Evolutionary conservation across 2,329 filamentous ascomycete genomes (phyloP), one percentile per base, ranked within the genome.

Genomic region (Cercospora zeina): DNA sequence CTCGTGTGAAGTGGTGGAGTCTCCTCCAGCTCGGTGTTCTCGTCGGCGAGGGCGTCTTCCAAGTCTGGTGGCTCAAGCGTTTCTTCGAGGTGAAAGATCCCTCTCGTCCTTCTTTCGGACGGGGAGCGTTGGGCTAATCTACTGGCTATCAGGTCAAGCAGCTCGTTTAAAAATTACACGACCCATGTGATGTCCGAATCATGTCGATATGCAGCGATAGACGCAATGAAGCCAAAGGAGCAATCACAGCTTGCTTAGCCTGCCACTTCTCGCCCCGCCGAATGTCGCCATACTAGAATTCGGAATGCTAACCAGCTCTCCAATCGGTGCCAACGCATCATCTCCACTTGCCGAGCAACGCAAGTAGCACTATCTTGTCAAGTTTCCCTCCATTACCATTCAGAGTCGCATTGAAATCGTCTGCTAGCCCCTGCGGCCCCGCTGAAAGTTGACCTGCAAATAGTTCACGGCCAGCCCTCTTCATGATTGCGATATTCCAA

Each of bases 1-100:
- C 87, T 70, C 86, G 95, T 69, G 95, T 99, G 76, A 99, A 99
- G 83, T 99, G 95, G 95, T 99, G 95, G 95, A 97, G 95, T 78
- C 85, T 97, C 71, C 97, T 97, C 79, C 93, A 99, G 79, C 87
- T 99, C 68, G 85, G 87, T 61, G 87, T 97, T 55, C 85, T 99
- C 66, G 83, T 96, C 68, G 92, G 89, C 72, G 91, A 97, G 82
- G 95, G 92, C 64, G 82, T 97, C 69, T 99, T 99, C 83, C 95
- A 99, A 82, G 93, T 99, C 68, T 99, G 95, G 93, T 99, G 95
- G 93, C 79, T 99, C 76, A 95, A 96, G 81, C 87, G 95, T 75
- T 99, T 99, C 85, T 72, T 73, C 62, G 71, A 72, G 68, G 72
- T 73, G 49, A 72, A 72, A 61, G 68, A 69, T 56, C 66, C 69